These are phyloP conservation scores for Cladosporium sp. DNA, from an alignment of 2,329 filamentous ascomycete genomes.

Conservation along the genomic window DNA sequence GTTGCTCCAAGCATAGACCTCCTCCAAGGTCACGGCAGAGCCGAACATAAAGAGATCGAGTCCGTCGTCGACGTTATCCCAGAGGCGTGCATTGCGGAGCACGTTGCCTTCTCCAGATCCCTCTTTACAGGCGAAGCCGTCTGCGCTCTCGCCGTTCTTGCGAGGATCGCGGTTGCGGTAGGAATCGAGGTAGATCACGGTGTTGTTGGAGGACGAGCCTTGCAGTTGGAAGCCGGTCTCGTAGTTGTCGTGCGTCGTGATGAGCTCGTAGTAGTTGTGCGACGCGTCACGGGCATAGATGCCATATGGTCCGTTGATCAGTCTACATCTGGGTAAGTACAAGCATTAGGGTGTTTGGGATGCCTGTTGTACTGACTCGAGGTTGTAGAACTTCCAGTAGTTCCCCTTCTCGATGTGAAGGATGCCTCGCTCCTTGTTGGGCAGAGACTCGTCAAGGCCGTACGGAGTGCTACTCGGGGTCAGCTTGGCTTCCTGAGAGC, in stretches of 20 bases:
- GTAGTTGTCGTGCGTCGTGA: slow-evolving; percentile 36
- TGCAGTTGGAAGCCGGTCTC: slow-evolving; percentile 36
- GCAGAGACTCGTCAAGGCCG: slow-evolving; percentile 34
- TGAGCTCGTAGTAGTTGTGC: slow-evolving; percentile 33
- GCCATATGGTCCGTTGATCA: slow-evolving; percentile 36
- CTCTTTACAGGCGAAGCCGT: slow-evolving; percentile 45
- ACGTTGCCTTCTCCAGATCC: slow-evolving; percentile 43
- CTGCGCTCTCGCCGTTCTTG: slow-evolving; percentile 48
- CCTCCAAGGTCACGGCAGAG: slow-evolving; percentile 39
- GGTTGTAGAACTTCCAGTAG: slow-evolving; percentile 43
- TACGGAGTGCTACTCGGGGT: slow-evolving; percentile 33
- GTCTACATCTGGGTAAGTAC: not conserved
- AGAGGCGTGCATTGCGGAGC: slow-evolving; percentile 41
- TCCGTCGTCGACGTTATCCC: slow-evolving; percentile 48
- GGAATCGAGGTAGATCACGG: slow-evolving; percentile 4
- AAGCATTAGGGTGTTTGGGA: too few species aligned
- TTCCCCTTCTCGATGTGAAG: slow-evolving; percentile 42
- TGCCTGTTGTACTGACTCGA: slow-evolving; percentile 20
- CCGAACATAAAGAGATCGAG: slow-evolving; percentile 42
- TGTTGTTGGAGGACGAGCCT: slow-evolving; percentile 18
- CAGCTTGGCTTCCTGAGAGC: too few species aligned
- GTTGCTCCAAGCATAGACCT: slow-evolving; percentile 43
- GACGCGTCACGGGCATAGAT: slow-evolving; percentile 32
- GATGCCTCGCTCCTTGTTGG: slow-evolving; percentile 40
- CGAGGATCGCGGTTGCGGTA: slow-evolving; percentile 29